These are phyloP conservation scores for Rhodofomes roseus DNA, from an alignment of 1,284 basidiomycete genomes.

Conservation along the genomic window DNA sequence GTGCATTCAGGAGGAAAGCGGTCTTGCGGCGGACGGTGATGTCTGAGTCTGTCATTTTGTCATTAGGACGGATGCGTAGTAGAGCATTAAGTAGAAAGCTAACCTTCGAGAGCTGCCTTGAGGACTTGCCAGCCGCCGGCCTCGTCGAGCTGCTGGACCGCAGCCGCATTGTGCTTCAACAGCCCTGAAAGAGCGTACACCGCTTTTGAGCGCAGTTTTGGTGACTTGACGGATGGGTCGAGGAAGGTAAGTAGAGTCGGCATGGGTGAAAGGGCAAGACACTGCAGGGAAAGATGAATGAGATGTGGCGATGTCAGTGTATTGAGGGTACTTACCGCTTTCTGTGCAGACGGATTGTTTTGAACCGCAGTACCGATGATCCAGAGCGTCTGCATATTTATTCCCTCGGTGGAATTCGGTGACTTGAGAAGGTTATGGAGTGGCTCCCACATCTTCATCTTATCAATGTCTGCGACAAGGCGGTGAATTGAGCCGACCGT, in stretches of 20 bases:
- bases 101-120: slow-evolving; percentile 61
- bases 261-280: slow-evolving; percentile 69
- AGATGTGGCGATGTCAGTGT: neutral
- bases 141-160: slow-evolving; percentile 56
- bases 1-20: slow-evolving; percentile 78
- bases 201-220: slow-evolving; percentile 72
- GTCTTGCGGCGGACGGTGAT: slow-evolving; percentile 80
- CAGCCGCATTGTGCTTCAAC: slow-evolving; percentile 78
- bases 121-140: slow-evolving; percentile 72
- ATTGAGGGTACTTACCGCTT: slow-evolving; percentile 53
- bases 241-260: slow-evolving; percentile 65
- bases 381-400: slow-evolving; percentile 83
- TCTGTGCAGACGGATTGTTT: slow-evolving; percentile 92
- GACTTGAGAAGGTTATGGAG: slow-evolving; percentile 67
- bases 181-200: slow-evolving; percentile 86
- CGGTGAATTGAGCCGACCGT: neutral
- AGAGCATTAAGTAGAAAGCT: slow-evolving; percentile 1
- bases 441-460: slow-evolving; percentile 84
- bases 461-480: slow-evolving; percentile 70
- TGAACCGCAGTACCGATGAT: slow-evolving; percentile 92
- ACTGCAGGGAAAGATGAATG: slow-evolving; percentile 41
- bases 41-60: slow-evolving; percentile 57
- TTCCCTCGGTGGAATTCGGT: slow-evolving; percentile 49
- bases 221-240: slow-evolving; percentile 43
- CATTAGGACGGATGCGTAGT: neutral